Evolutionary conservation across 768 basidiomycete species (phyloP).

Genomic region (Boletus speciosus): DNA sequence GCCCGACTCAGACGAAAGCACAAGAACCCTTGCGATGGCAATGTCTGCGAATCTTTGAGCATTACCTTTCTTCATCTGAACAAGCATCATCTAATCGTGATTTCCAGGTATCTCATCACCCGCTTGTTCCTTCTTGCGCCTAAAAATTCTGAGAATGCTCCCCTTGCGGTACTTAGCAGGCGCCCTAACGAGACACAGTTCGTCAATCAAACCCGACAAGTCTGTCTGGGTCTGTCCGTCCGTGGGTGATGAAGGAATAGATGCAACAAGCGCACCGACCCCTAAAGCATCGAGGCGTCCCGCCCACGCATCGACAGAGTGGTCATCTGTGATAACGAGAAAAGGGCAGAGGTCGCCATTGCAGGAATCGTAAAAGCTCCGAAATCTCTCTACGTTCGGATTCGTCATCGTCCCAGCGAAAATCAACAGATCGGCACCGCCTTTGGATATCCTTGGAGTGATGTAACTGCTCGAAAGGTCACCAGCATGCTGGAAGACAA

Average conservation of each 20-base stretch:
- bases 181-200: slow-evolving; percentile 24
- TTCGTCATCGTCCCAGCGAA: slow-evolving; percentile 15
- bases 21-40: neutral
- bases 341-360: slow-evolving; percentile 26
- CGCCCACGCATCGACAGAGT: slow-evolving; percentile 10
- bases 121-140: slow-evolving; percentile 11
- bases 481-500: slow-evolving; percentile 20
- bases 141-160: slow-evolving; percentile 15
- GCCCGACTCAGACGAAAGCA: neutral
- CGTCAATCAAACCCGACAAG: slow-evolving; percentile 15
- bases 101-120: neutral
- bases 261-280: slow-evolving; percentile 13
- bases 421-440: slow-evolving; percentile 24
- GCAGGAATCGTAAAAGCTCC: slow-evolving; percentile 15
- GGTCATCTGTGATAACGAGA: slow-evolving; percentile 17
- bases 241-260: neutral
- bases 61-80: neutral
- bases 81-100: neutral
- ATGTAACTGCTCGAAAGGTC: slow-evolving; percentile 15
- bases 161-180: slow-evolving; percentile 13
- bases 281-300: slow-evolving; percentile 5
- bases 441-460: slow-evolving; percentile 18
- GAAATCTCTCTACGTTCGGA: slow-evolving; percentile 8
- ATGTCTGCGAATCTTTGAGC: neutral
- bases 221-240: neutral